Base-by-base conservation (phyloP, 805 yeast species). In the Aciculoconidium aculeatum region DNA sequence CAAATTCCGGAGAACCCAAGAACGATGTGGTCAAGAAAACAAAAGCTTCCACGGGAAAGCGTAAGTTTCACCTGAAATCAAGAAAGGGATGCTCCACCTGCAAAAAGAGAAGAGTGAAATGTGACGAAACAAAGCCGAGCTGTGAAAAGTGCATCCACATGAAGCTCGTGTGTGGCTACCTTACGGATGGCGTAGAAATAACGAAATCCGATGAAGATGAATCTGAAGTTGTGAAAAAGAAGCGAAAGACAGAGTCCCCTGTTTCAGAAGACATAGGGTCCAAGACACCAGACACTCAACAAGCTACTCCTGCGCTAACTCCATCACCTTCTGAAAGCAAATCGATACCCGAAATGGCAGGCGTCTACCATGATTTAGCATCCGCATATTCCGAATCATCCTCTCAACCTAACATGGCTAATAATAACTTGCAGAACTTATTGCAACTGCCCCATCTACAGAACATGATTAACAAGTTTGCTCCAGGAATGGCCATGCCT, bases 51-150 rank as follows among this genome's bases (percentile, higher is more conserved):
- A 72, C 77, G 0, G 85, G 82, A 5, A 88, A 86, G 56, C 69
- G 96, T 25, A 81, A 84, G 47, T 90, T 80, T 47, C 97, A 90
- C 51, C 82, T 78, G 36, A 90, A 90, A 55, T 82, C 94, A 19
- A 72, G 94, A 34, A 73, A 75, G 33, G 97, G 97, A 0, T 88
- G 97, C 58, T 72, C 77, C 21, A 83, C 94, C 2, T 88, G 97
- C 58, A 88, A 88, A 49, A 71, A 75, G 40, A 71, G 97, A 44
- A 65, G 96, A 29, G 96, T 90, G 22, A 88, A 88, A 51, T 88
- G 97, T 64, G 96, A 88, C 51, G 96, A 90, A 53, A 61, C 63
- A 1, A 80, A 77, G 36, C 96, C 96, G 1, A 51, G 63, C 6
- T 88, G 97, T 53, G 61, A 62, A 13, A 86, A 86, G 56, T 88